A percentile compares a stretch with the other conserved stretches of the same genome.
phyloP scores from a whole-genome alignment of 257 asterid species.

The Solanum paucissectum region DNA sequence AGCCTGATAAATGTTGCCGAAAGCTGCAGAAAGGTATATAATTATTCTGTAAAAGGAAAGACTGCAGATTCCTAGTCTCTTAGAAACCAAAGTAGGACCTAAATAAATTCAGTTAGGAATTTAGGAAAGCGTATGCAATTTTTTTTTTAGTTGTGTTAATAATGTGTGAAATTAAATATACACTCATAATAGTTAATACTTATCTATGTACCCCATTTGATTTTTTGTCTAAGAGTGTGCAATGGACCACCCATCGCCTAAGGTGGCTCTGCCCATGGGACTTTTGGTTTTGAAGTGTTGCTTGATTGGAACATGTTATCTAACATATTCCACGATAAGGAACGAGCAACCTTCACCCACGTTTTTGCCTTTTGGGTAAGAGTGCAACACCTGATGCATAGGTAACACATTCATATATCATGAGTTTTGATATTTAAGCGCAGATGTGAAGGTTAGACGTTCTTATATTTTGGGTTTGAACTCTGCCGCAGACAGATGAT shows the following conservation, averaged over 20 bases:
- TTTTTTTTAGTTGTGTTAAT: no score
- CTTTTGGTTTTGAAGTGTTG: background rate
- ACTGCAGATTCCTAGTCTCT: background rate
- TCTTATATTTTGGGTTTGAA: background rate
- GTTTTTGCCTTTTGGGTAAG: no score
- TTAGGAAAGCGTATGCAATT: no score
- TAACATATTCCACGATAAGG: no score
- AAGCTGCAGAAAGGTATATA: slow-evolving; percentile 1
- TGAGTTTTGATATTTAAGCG: no score
- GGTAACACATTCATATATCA: background rate
- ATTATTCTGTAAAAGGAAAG: background rate
- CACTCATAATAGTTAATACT: background rate
- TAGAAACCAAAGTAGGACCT: background rate
- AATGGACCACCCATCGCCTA: background rate
- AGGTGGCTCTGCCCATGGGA: background rate
- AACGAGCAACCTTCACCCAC: no score
- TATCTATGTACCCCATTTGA: background rate
- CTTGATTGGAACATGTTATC: background rate
- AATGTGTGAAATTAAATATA: background rate
- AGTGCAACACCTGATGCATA: background rate
- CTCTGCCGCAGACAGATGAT: background rate
- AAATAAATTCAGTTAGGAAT: no score
- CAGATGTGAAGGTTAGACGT: background rate
- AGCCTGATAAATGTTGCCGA: background rate
- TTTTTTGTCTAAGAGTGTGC: background rate